phyloP scores from a whole-genome alignment of 208 protist species.

The Baffinella frigidus region DNA sequence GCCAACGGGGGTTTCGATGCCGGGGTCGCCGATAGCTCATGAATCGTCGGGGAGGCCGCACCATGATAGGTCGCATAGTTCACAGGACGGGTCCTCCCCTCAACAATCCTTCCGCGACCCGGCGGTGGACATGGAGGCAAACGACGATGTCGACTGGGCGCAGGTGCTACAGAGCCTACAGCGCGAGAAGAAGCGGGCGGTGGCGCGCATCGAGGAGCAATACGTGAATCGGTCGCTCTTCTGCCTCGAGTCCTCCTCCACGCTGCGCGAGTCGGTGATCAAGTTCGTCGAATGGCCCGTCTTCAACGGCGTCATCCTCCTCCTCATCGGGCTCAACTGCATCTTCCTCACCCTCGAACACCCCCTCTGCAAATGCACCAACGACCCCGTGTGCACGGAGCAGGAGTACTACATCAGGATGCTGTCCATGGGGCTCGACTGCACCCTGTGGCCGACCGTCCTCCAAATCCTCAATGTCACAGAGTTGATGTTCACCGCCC shows the following conservation, averaged over 20 bases:
- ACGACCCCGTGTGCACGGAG: not conserved
- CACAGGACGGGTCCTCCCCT: too few species aligned
- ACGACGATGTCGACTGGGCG: constrained; percentile 5
- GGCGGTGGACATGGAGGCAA: too few species aligned
- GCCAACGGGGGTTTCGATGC: too few species aligned
- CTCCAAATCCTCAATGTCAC: not conserved
- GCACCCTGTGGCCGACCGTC: not conserved
- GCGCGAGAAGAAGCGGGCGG: constrained; percentile 2
- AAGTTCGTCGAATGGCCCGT: not conserved
- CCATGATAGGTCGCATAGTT: too few species aligned
- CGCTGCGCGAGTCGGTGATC: not conserved
- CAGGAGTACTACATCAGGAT: not conserved
- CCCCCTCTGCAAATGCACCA: constrained; percentile 14
- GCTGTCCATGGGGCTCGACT: not conserved
- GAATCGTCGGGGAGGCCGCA: too few species aligned
- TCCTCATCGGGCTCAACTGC: constrained; percentile 47
- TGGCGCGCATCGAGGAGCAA: constrained; percentile 24
- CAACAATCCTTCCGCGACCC: too few species aligned
- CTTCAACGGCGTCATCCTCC: constrained; percentile 45
- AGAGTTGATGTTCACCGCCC: constrained; percentile 25
- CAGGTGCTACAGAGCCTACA: not conserved
- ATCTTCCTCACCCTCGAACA: constrained; percentile 32
- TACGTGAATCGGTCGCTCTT: constrained; percentile 46
- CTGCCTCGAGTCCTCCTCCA: not conserved
- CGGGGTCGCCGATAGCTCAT: too few species aligned